Evolutionary conservation across 345 rosid species (phyloP).

Genomic region (Syzygium jambos): DNA sequence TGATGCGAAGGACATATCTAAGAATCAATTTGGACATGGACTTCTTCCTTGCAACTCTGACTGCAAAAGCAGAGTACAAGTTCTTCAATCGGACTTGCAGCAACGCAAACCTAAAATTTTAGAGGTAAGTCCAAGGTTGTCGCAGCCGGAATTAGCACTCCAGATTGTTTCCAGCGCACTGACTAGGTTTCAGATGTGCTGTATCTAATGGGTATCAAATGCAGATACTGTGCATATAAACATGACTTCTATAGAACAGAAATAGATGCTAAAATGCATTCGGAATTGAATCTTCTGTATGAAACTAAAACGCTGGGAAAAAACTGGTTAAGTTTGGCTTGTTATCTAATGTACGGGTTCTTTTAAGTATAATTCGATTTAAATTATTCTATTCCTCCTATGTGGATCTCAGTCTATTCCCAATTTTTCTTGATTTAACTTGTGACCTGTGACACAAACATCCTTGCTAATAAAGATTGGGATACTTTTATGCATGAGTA

Average conservation of each 20-base stretch:
- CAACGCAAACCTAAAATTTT: constrained; percentile 49
- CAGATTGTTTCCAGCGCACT: background rate
- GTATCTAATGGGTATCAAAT: background rate
- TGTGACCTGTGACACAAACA: background rate
- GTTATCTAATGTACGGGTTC: background rate
- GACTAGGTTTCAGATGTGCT: background rate
- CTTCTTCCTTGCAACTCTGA: constrained; percentile 68
- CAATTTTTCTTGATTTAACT: background rate
- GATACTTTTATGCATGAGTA: background rate
- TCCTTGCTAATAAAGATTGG: background rate
- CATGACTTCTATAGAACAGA: background rate
- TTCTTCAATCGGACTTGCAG: constrained; percentile 46
- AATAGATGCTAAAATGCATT: background rate
- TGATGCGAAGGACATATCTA: constrained; percentile 55
- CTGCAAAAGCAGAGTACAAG: constrained; percentile 57
- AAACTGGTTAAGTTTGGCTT: background rate
- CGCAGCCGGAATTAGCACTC: background rate
- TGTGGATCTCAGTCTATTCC: background rate
- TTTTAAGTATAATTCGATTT: background rate
- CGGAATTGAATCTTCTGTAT: background rate
- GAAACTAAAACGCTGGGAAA: background rate
- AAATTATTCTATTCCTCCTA: background rate
- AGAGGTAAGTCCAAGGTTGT: constrained; percentile 37
- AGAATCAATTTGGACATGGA: constrained; percentile 66
- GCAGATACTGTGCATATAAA: background rate